phyloP scores from a whole-genome alignment of 495 filamentous ascomycete species.

The Neurospora sp. region DNA sequence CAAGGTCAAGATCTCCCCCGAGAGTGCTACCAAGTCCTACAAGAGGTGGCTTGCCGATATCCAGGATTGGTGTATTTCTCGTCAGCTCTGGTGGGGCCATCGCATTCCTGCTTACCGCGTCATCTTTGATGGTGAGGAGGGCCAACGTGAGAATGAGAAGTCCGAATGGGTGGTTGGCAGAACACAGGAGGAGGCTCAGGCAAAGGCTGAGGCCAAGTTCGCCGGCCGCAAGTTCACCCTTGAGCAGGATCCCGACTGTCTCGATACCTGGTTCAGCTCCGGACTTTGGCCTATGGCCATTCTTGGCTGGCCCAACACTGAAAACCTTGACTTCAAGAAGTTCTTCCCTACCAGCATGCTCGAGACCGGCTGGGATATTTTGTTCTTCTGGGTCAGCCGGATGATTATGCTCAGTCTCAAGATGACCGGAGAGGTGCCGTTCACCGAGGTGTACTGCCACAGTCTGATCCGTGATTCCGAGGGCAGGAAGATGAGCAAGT shows the following conservation, averaged over 20 bases:
- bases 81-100: conserved; percentile 85
- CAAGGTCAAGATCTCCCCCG: conserved; percentile 61
- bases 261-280: conserved; percentile 79
- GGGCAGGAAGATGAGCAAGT: conserved; percentile 79
- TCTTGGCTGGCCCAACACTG: conserved; percentile 63
- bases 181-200: conserved; percentile 29
- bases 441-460: conserved; percentile 74
- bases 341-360: conserved; percentile 66
- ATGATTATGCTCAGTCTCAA: conserved; percentile 79
- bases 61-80: conserved; percentile 74
- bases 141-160: conserved; percentile 40
- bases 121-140: conserved; percentile 54
- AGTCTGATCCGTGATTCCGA: conserved; percentile 63
- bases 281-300: conserved; percentile 76
- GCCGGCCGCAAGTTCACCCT: conserved; percentile 60
- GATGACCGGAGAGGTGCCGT: conserved; percentile 66
- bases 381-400: conserved; percentile 75
- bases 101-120: conserved; percentile 67
- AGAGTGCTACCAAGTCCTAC: conserved; percentile 59
- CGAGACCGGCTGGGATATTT: conserved; percentile 80
- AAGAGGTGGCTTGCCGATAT: conserved; percentile 62
- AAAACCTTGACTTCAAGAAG: conserved; percentile 55
- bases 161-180: conserved; percentile 57
- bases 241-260: conserved; percentile 57
- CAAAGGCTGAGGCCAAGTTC: conserved; percentile 40